Evolutionary conservation across 345 rosid genomes (phyloP), one percentile per base, ranked within the genome.

Genomic region (Lepidium didymum): DNA sequence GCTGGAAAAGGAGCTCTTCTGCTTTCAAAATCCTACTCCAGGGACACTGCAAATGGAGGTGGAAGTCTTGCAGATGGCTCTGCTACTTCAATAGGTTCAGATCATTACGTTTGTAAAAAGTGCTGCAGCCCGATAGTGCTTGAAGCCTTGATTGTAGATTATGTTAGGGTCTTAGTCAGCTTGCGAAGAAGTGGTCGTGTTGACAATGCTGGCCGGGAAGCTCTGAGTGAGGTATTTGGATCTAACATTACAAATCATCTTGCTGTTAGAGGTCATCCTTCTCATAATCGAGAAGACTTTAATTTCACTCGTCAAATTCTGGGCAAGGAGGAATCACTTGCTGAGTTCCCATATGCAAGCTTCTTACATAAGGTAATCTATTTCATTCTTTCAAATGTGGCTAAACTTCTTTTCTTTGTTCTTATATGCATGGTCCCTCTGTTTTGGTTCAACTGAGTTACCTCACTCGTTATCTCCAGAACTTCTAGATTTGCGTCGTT

Each of bases 1-100:
- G 92, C 91, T 16, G 99, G 99, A 64, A 89, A 65, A 73, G 97
- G 99, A 70, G 96, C 96, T 77, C 85, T 89, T 64, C 80, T 91
- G 70, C 84, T 91, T 58, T 58, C 80, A 33, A 81, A 62, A 47
- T 74, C 74, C 67, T 74, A 69, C 79, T 77, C 79, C 14, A 84
- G 87, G 83, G 96, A 91, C 44, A 62, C 81, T 55, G 69, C 67
- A 10, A 81, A 87, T 60, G 94, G 92, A 58, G 81, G 86, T 38
- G 88, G 91, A 25, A 62, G 81, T 67, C 93, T 73, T 78, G 66
- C 69, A 59, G 97, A 89, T 62, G 67, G 67, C 51, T 78, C 86
- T 40, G 61, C 84, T 41, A 82, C 81, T 54, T 82, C 84, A 55
- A 75, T 81, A 18, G 62, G 81, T 56, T 70, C 81, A 70, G 86